These are phyloP conservation scores for Endotrypanum monterogeii DNA, from an alignment of 208 protist species.

Conservation along the genomic window DNA sequence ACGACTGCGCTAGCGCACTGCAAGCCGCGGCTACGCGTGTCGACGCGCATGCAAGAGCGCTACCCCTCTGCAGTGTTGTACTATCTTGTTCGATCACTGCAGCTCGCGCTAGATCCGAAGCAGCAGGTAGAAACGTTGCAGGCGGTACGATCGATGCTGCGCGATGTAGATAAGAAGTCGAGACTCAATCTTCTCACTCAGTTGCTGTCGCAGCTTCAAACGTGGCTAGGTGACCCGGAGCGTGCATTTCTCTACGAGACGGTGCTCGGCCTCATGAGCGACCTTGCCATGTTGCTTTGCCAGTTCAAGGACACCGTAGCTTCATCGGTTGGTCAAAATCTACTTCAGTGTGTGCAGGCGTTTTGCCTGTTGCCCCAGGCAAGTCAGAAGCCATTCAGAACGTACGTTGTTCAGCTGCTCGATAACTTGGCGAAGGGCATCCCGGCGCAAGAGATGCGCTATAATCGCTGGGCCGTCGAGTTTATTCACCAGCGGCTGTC, in stretches of 20 bases:
- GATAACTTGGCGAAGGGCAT: constrained; percentile 78
- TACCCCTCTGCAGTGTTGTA: constrained; percentile 86
- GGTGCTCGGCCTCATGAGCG: constrained; percentile 77
- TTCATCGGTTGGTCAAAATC: constrained; percentile 52
- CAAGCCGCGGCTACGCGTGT: constrained; percentile 74
- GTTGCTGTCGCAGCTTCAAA: constrained; percentile 79
- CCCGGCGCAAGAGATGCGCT: constrained; percentile 85
- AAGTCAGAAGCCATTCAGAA: constrained; percentile 82
- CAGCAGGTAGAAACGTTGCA: constrained; percentile 73
- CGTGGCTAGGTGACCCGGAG: constrained; percentile 75
- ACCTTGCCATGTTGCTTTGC: constrained; percentile 77
- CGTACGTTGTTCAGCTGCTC: constrained; percentile 83
- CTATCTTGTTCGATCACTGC: constrained; percentile 81
- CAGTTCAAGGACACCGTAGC: constrained; percentile 76
- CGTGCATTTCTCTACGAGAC: constrained; percentile 74
- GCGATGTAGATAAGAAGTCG: constrained; percentile 67
- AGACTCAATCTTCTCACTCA: constrained; percentile 76
- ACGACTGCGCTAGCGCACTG: constrained; percentile 74
- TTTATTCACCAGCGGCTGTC: constrained; percentile 91
- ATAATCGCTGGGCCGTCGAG: constrained; percentile 88
- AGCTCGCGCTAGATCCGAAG: constrained; percentile 75
- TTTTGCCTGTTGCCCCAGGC: constrained; percentile 85
- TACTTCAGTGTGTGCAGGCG: constrained; percentile 72
- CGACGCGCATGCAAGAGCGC: constrained; percentile 69
- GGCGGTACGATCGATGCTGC: constrained; percentile 68